phyloP scores from a whole-genome alignment of 108 stramenopile species.

The Fragilaria crotonensis region DNA sequence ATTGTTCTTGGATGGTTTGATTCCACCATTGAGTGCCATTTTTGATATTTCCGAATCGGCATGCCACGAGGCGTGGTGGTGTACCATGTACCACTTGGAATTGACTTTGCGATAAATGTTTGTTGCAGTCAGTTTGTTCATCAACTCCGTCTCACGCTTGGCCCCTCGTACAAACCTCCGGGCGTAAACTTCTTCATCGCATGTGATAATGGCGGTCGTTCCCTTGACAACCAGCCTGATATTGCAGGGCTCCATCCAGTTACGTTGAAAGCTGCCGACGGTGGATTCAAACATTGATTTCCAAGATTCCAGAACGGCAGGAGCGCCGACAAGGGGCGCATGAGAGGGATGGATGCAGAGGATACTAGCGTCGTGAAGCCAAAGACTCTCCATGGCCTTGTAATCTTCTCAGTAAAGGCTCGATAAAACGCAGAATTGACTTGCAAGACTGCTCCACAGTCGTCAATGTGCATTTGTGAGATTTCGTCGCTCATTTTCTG shows the following conservation, averaged over 20 bases:
- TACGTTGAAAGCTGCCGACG: conserved; percentile 34
- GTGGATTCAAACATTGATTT: conserved; percentile 61
- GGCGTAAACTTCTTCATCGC: conserved; percentile 73
- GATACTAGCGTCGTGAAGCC: conserved; percentile 58
- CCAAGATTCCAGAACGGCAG: conserved; percentile 55
- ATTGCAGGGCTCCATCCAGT: conserved; percentile 64
- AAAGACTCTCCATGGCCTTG: conserved; percentile 59
- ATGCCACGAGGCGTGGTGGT: conserved; percentile 84
- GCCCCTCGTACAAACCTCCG: conserved; percentile 47
- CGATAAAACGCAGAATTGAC: conserved; percentile 72
- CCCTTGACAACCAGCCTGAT: conserved; percentile 69
- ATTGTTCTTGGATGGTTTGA: conserved; percentile 2
- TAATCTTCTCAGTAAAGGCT: conserved; percentile 59
- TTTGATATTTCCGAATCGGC: conserved; percentile 64
- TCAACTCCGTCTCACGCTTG: conserved; percentile 35
- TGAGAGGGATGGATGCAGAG: conserved; percentile 77
- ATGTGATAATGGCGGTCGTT: conserved; percentile 68
- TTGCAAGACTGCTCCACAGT: conserved; percentile 69
- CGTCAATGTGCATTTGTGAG: conserved; percentile 65
- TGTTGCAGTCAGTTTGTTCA: conserved; percentile 68
- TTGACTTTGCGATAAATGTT: conserved; percentile 82
- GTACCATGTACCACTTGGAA: conserved; percentile 68
- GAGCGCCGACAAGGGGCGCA: conserved; percentile 52
- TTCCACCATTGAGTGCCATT: conserved; percentile 39
- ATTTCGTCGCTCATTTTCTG: conserved; percentile 41